Percentiles rank a stretch among this genome's conserved stretches.
Evolutionary conservation across 129 eudicot genomes (phyloP).

Genomic region (Chrysanthemum makinoi): DNA sequence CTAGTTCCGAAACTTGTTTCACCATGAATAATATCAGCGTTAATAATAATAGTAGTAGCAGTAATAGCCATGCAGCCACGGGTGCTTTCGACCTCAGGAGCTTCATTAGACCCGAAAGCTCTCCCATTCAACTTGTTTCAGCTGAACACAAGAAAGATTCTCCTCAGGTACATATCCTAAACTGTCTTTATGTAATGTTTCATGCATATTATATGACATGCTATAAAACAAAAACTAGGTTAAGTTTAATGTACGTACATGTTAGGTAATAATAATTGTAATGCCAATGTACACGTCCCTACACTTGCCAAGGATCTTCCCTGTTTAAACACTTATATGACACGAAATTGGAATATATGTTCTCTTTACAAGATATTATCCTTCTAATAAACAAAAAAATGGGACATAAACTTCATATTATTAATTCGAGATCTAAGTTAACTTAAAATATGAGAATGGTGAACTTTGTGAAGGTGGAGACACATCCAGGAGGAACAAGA

Average conservation of each 20-base stretch:
- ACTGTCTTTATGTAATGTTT: background rate
- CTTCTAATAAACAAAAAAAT: slow-evolving; percentile 1
- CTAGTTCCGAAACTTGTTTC: slow-evolving; percentile 31
- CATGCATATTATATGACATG: slow-evolving; percentile 20
- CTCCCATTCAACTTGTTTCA: slow-evolving; percentile 50
- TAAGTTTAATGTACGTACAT: slow-evolving; percentile 24
- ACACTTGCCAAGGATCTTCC: slow-evolving; percentile 34
- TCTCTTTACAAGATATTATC: slow-evolving; percentile 23
- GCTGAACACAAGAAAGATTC: slow-evolving; percentile 52
- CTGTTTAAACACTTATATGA: slow-evolving; percentile 29
- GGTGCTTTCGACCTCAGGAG: slow-evolving; percentile 75
- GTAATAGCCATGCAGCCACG: slow-evolving; percentile 17
- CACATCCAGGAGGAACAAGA: slow-evolving; percentile 85
- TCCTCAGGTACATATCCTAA: slow-evolving; percentile 43
- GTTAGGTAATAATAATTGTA: slow-evolving; percentile 8
- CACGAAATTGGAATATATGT: slow-evolving; percentile 28
- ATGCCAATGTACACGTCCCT: slow-evolving; percentile 23
- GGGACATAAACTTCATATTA: slow-evolving; percentile 2
- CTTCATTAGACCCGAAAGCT: slow-evolving; percentile 79
- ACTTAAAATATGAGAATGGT: slow-evolving; percentile 15
- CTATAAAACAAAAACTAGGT: slow-evolving; percentile 23
- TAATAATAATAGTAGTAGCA: slow-evolving; percentile 20
- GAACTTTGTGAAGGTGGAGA: slow-evolving; percentile 52
- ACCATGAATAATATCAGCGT: slow-evolving; percentile 30
- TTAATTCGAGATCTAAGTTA: slow-evolving; percentile 8